A percentile compares a stretch with the other conserved stretches of the same genome.
Conservation (phyloP, 176 grass and related monocot species). For the Aechmea fasciata region DNA sequence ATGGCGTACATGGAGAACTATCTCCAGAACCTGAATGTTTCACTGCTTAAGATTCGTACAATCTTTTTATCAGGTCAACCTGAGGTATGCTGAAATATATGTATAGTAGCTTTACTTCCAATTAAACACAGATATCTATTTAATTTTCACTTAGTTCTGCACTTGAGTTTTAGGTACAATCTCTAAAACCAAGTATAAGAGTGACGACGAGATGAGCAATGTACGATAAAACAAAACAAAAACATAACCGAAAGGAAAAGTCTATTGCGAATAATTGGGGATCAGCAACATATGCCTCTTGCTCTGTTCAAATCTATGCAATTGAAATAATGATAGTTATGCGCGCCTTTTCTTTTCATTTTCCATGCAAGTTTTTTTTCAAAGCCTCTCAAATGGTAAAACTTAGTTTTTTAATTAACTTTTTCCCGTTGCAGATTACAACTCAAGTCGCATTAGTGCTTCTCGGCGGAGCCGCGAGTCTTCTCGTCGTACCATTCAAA, state of each 20-base stretch:
- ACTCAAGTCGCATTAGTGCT: constrained; percentile 63
- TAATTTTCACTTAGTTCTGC: neutral
- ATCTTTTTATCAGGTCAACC: constrained; percentile 78
- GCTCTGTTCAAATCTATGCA: neutral
- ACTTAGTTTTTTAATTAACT: constrained; percentile 3
- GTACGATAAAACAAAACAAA: neutral
- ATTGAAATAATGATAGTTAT: neutral
- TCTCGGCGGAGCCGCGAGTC: constrained; percentile 43
- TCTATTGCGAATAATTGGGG: neutral
- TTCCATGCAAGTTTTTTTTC: neutral
- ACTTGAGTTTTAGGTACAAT: neutral
- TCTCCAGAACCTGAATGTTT: constrained; percentile 75
- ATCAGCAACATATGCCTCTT: neutral
- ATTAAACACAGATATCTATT: neutral
- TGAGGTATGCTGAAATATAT: constrained; percentile 49
- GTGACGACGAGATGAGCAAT: neutral
- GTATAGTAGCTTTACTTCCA: neutral
- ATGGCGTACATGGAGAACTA: constrained; percentile 86
- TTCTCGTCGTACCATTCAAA: constrained; percentile 80
- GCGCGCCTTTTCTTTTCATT: neutral
- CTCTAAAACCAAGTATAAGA: neutral
- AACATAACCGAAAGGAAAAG: neutral
- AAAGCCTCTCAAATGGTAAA: neutral
- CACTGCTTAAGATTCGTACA: constrained; percentile 67
- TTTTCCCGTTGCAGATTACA: constrained; percentile 53